A percentile compares a stretch with the other conserved stretches of the same genome.
These are phyloP conservation scores for Cyathus striatus DNA, from an alignment of 768 basidiomycete species.

Conservation along the genomic window DNA sequence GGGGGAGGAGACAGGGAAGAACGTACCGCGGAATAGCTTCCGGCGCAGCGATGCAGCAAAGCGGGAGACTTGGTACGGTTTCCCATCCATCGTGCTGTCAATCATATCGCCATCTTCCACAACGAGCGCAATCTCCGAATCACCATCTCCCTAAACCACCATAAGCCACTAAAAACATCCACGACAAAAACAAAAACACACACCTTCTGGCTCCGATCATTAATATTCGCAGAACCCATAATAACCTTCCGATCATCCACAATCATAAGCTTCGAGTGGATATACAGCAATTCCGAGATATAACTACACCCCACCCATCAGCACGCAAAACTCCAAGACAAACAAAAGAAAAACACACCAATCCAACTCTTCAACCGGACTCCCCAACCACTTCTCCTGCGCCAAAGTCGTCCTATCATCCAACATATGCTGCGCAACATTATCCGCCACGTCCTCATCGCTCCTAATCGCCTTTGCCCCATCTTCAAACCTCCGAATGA, in stretches of 20 bases:
- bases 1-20: background rate
- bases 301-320: constrained; percentile 41
- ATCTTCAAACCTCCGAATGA: constrained; percentile 66
- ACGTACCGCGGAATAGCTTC: constrained; percentile 72
- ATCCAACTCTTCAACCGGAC: constrained; percentile 77
- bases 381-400: constrained; percentile 86
- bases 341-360: constrained; percentile 50
- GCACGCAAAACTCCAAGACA: constrained; percentile 3
- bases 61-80: constrained; percentile 62
- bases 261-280: constrained; percentile 90
- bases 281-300: constrained; percentile 76
- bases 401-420: constrained; percentile 51
- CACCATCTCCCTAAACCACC: constrained; percentile 69
- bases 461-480: constrained; percentile 52
- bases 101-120: constrained; percentile 86
- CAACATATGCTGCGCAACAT: constrained; percentile 78
- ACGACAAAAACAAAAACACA: background rate
- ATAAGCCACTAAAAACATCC: constrained; percentile 3
- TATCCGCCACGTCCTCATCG: constrained; percentile 66
- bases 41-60: constrained; percentile 85
- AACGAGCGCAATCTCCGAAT: constrained; percentile 91
- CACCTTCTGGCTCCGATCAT: constrained; percentile 81
- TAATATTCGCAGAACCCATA: constrained; percentile 92
- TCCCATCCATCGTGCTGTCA: constrained; percentile 71
- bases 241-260: constrained; percentile 90